Evolutionary conservation across 495 filamentous ascomycete species (phyloP).

Genomic region (Aspergillus cristatus): DNA sequence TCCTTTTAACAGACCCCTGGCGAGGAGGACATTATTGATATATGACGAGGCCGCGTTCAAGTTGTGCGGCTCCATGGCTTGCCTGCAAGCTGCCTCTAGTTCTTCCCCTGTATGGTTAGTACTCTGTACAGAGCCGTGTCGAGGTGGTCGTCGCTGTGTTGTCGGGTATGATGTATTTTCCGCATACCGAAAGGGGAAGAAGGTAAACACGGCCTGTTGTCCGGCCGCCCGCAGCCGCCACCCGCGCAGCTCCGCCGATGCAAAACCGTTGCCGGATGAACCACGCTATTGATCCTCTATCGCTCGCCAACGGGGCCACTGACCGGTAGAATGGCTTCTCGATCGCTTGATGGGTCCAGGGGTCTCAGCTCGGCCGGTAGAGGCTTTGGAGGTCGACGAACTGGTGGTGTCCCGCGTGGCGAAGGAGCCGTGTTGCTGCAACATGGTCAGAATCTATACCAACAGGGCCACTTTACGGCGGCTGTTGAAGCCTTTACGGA

Average conservation of each 20-base stretch:
- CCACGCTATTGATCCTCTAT: not conserved
- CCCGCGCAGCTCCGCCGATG: conserved; percentile 7
- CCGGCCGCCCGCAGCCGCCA: conserved; percentile 8
- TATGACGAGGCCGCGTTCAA: conserved; percentile 84
- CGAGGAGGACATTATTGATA: conserved; percentile 91
- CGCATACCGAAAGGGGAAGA: conserved; percentile 31
- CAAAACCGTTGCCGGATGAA: conserved; percentile 9
- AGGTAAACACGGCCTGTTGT: conserved; percentile 32
- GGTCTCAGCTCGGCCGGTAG: not conserved
- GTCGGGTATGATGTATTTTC: not conserved
- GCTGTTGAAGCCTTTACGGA: conserved; percentile 35
- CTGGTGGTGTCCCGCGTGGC: conserved; percentile 3
- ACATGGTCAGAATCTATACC: conserved; percentile 33
- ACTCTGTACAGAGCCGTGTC: no score
- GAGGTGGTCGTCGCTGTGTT: no score
- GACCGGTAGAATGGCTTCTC: not conserved
- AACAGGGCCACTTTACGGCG: conserved; percentile 28
- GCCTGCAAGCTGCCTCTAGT: conserved; percentile 15
- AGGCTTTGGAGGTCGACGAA: not conserved
- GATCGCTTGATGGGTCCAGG: not conserved
- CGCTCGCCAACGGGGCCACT: conserved; percentile 2
- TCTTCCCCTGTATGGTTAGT: conserved; percentile 1
- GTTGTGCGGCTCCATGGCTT: conserved; percentile 67
- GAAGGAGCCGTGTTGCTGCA: conserved; percentile 15
- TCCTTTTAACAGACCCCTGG: conserved; percentile 79